Conservation (phyloP, 2,329 filamentous ascomycete species). For the Paecilomyces sp. region DNA sequence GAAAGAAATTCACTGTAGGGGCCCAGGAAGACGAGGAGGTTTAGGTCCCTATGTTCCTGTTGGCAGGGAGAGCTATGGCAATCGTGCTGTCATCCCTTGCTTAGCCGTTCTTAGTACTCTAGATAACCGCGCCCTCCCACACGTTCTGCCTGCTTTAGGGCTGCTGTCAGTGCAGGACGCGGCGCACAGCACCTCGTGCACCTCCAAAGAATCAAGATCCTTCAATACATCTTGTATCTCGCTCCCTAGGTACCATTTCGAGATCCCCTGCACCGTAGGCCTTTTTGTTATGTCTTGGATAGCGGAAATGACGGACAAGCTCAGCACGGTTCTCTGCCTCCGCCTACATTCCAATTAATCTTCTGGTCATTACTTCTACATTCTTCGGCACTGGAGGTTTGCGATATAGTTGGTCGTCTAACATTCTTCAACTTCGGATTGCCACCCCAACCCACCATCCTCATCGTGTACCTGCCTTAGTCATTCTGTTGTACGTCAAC, state of each 20-base stretch:
- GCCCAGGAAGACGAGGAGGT: constrained; percentile 57
- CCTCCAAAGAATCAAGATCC: constrained; percentile 9
- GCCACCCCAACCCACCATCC: constrained; percentile 19
- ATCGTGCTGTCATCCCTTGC: constrained; percentile 26
- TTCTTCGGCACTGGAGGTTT: constrained; percentile 19
- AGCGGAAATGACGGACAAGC: not conserved
- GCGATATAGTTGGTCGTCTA: constrained; percentile 15
- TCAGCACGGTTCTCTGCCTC: constrained; percentile 1
- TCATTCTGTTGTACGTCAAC: constrained; percentile 11
- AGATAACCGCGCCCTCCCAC: constrained; percentile 21
- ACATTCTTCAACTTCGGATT: constrained; percentile 28
- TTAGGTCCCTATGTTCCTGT: constrained; percentile 26
- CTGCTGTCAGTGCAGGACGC: constrained; percentile 7
- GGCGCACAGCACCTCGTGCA: constrained; percentile 20
- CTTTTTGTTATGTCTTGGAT: constrained; percentile 11
- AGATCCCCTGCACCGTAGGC: not conserved
- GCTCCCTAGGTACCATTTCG: not conserved
- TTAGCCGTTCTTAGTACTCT: constrained; percentile 13
- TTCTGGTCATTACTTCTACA: constrained; percentile 20
- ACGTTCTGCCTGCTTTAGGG: constrained; percentile 22
- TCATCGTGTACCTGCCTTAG: constrained; percentile 16
- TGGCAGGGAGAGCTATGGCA: constrained; percentile 19
- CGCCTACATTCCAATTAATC: constrained; percentile 25
- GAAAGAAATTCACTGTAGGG: constrained; percentile 83
- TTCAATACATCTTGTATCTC: constrained; percentile 7